Evolutionary conservation across 371 early-diverging fungal species (phyloP), one percentile per base, ranked within the genome.

Genomic region (Mortierella sp.): DNA sequence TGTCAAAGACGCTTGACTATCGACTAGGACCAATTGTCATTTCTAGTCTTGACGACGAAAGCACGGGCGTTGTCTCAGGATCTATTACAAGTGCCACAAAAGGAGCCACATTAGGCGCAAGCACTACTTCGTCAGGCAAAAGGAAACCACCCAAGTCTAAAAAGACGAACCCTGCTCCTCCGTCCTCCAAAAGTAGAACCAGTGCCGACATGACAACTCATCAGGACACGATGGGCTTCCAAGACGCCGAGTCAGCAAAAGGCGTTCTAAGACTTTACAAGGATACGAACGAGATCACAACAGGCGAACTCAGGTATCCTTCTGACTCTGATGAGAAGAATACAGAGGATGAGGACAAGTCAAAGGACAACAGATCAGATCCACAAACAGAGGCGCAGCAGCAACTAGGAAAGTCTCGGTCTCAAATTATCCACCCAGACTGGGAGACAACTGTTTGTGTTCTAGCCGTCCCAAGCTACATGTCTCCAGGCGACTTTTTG

Each of bases 391-490:
- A 19, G 25, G 2, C 15, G 18, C 62, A 29, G 60, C 64, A 3
- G 44, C 62, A 56, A 29, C 68, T 21, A 65, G 64, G 26, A 66
- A 63, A 37, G 37, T 5, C 37, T 37, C 37, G 65, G 0, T 29
- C 66, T 7, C 60, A 71, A 26, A 47, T 66, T 11, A 75, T 79
- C 26, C 64, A 59, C 29, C 66, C 69, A 12, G 83, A 83, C n/a
- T 60, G 75, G 18, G 83, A 86, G 28, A 82, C 84, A 43, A 76
- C 89, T 7, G 75, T 96, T 9, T 90, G 90, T 63, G 88, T 96
- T 0, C 83, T 97, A 16, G 96, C 94, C 18, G 94, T 97, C 1
- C 98, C 98, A 0, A 84, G 91, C 0, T 95, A 94, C 81, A 89
- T 96, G 90, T 88, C 93, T 7, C 84, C 96, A 1, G 88, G 92